Conservation (phyloP, 106 monocot genomes). For the Alisma plantagoaquatica region DNA sequence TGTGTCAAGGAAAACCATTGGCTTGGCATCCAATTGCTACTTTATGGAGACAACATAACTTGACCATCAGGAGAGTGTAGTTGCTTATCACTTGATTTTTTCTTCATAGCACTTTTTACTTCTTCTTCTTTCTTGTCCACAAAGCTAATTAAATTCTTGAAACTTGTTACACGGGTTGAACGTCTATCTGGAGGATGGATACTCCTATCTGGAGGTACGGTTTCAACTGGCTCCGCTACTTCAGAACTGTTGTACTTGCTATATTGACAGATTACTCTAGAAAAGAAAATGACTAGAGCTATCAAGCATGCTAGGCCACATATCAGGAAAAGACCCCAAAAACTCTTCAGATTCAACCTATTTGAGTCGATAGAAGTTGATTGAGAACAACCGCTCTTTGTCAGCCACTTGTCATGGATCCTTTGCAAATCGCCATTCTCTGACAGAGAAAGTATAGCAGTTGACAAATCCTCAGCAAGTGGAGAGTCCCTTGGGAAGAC, state of each 20-base stretch:
- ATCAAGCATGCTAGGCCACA: slow-evolving; percentile 52
- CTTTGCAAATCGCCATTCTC: slow-evolving; percentile 87
- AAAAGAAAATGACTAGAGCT: slow-evolving; percentile 56
- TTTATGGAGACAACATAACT: neutral
- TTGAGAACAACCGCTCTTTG: slow-evolving; percentile 5
- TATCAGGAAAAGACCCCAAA: slow-evolving; percentile 92
- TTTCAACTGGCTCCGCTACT: neutral
- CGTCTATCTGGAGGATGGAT: neutral
- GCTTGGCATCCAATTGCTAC: neutral
- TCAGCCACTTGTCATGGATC: slow-evolving; percentile 84
- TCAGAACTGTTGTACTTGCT: slow-evolving; percentile 15
- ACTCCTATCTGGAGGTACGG: neutral
- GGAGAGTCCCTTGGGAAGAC: slow-evolving; percentile 95
- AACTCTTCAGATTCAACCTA: slow-evolving; percentile 46
- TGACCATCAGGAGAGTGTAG: slow-evolving; percentile 10
- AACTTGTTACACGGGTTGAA: slow-evolving; percentile 16
- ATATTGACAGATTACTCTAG: slow-evolving; percentile 53
- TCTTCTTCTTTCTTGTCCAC: slow-evolving; percentile 72
- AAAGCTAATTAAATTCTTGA: slow-evolving; percentile 55
- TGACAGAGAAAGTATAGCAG: slow-evolving; percentile 73
- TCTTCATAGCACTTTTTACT: slow-evolving; percentile 34
- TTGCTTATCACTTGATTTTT: slow-evolving; percentile 39
- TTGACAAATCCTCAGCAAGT: slow-evolving; percentile 78
- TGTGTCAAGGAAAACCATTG: no score
- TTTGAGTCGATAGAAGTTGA: slow-evolving; percentile 21